A percentile compares a stretch with the other conserved stretches of the same genome.
Conservation (phyloP, 2,329 filamentous ascomycete species). For the Magnaporthiopsis rhizophila region DNA sequence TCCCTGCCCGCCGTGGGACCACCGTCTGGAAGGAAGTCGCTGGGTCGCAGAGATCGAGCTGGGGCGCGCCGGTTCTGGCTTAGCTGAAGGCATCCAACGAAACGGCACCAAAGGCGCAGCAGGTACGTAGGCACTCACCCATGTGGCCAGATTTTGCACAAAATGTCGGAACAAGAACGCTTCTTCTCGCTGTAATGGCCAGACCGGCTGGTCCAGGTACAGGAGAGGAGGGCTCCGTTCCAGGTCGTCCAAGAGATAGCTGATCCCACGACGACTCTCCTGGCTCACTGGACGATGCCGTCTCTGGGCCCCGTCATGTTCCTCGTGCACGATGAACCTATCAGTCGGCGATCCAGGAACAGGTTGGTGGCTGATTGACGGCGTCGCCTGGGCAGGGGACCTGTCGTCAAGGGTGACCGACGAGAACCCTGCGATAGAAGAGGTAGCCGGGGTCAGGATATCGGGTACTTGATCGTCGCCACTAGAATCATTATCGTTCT, state of each 20-base stretch:
- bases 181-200: conserved; percentile 20
- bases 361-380: background rate
- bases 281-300: background rate
- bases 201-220: conserved; percentile 18
- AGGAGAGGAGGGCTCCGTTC: conserved; percentile 9
- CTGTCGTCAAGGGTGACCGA: background rate
- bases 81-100: background rate
- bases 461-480: background rate
- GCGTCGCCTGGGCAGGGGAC: background rate
- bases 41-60: conserved; percentile 36
- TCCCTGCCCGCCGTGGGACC: conserved; percentile 43
- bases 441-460: background rate
- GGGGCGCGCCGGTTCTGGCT: background rate
- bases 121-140: conserved; percentile 15
- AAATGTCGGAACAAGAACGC: conserved; percentile 25
- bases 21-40: conserved; percentile 41
- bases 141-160: conserved; percentile 25
- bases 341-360: conserved; percentile 18
- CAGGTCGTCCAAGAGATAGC: background rate
- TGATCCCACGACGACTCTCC: background rate
- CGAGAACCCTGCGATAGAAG: background rate
- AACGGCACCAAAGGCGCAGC: too few species aligned
- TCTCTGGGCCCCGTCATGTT: conserved; percentile 8
- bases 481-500: background rate
- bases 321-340: conserved; percentile 21